Conservation (phyloP, 2,329 filamentous ascomycete species). For the Diaporthe ilicicola region DNA sequence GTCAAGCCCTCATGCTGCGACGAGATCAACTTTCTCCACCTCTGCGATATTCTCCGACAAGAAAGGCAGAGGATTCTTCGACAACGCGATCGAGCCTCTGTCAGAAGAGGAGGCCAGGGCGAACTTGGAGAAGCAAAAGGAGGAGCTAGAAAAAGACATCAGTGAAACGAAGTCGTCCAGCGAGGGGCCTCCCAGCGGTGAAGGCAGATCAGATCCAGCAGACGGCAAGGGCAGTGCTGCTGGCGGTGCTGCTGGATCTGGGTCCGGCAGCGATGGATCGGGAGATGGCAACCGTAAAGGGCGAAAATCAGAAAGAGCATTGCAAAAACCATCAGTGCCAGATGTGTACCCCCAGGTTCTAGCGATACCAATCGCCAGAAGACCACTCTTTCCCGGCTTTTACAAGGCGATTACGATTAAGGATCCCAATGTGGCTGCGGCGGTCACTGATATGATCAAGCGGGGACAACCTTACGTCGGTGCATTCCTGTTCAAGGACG, state of each 20-base stretch:
- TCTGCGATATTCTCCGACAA: conserved; percentile 47
- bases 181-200: conserved; percentile 52
- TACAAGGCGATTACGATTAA: conserved; percentile 99
- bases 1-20: conserved; percentile 19
- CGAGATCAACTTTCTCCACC: conserved; percentile 48
- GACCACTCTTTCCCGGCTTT: conserved; percentile 95
- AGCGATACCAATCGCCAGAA: conserved; percentile 93
- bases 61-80: conserved; percentile 59
- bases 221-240: conserved; percentile 69
- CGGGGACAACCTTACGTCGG: conserved; percentile 96
- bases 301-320: conserved; percentile 76
- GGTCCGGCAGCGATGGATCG: conserved; percentile 61
- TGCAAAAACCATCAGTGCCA: conserved; percentile 89
- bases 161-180: conserved; percentile 54
- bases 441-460: conserved; percentile 97
- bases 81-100: conserved; percentile 57
- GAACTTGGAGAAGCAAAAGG: conserved; percentile 57
- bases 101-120: conserved; percentile 62
- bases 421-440: conserved; percentile 88
- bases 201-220: conserved; percentile 45
- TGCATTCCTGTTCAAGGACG: conserved; percentile 96
- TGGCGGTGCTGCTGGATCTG: conserved; percentile 53
- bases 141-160: conserved; percentile 56
- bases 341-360: conserved; percentile 98
- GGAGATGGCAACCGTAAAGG: conserved; percentile 76